phyloP scores from a whole-genome alignment of 169 alveolate species.

The Perkinsus chesapeaki region DNA sequence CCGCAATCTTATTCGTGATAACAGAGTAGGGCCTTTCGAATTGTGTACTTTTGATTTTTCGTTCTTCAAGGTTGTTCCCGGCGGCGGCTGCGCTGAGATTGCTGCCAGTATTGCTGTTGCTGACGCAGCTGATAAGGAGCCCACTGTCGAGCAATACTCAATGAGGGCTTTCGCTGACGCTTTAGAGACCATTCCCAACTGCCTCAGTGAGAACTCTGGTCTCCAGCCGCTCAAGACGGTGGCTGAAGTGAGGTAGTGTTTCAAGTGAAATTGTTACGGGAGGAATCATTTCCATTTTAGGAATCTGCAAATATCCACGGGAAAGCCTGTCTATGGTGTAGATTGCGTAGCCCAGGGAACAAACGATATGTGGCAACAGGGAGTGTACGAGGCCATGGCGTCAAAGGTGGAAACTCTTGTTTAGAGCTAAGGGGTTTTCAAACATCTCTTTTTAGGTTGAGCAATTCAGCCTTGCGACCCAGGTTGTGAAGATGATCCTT shows the following conservation, averaged over 20 bases:
- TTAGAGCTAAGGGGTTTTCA: not conserved
- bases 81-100: constrained; percentile 97
- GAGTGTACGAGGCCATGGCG: constrained; percentile 82
- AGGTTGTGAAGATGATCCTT: constrained; percentile 96
- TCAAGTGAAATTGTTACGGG: not conserved
- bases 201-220: constrained; percentile 6
- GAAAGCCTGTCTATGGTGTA: constrained; percentile 13
- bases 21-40: not conserved
- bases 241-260: not conserved
- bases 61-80: constrained; percentile 69
- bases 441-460: constrained; percentile 21
- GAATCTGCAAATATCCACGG: not conserved
- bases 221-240: constrained; percentile 11
- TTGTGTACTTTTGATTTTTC: not conserved
- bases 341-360: constrained; percentile 45
- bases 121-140: constrained; percentile 77
- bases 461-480: constrained; percentile 90
- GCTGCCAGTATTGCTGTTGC: constrained; percentile 87
- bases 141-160: constrained; percentile 93
- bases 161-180: constrained; percentile 97
- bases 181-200: not conserved
- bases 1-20: constrained; percentile 66
- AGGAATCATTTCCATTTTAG: not conserved
- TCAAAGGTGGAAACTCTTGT: constrained; percentile 54
- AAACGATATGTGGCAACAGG: constrained; percentile 73